A percentile compares a stretch with the other conserved stretches of the same genome.
These are phyloP conservation scores for Hypoxylon lienhwacheense DNA, from an alignment of 495 filamentous ascomycete species.

Conservation along the genomic window DNA sequence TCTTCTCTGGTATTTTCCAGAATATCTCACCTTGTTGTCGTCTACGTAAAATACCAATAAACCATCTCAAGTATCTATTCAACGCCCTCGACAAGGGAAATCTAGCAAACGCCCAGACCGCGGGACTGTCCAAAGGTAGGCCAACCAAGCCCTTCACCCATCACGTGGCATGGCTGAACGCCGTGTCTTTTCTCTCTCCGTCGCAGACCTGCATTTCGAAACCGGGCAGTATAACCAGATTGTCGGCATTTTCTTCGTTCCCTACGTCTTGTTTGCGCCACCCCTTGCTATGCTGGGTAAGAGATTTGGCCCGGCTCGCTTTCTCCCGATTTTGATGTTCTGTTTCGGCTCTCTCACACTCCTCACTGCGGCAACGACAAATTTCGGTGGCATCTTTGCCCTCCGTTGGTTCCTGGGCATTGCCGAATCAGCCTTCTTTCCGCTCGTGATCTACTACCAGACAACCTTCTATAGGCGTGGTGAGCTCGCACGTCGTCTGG, in stretches of 20 bases:
- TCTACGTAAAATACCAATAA: conserved; percentile 9
- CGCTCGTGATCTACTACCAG: conserved; percentile 60
- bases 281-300: conserved; percentile 69
- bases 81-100: conserved; percentile 70
- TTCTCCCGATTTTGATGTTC: conserved; percentile 71
- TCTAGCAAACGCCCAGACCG: conserved; percentile 71
- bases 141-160: conserved; percentile 39
- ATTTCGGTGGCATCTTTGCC: conserved; percentile 68
- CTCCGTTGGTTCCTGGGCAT: conserved; percentile 71
- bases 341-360: conserved; percentile 64
- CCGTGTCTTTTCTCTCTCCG: neutral
- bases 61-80: conserved; percentile 51
- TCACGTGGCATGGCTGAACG: conserved; percentile 5
- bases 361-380: conserved; percentile 52
- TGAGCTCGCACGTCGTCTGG: conserved; percentile 74
- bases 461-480: conserved; percentile 70
- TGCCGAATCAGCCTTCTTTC: conserved; percentile 74
- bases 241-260: conserved; percentile 75
- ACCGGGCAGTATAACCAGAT: conserved; percentile 70
- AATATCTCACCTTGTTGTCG: no score
- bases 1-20: no score
- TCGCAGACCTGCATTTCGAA: conserved; percentile 58
- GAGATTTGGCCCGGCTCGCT: conserved; percentile 62
- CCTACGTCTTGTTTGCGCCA: conserved; percentile 71
- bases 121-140: conserved; percentile 48